Conservation (phyloP, 2,329 filamentous ascomycete genomes). For the Calonectria leucothoes region DNA sequence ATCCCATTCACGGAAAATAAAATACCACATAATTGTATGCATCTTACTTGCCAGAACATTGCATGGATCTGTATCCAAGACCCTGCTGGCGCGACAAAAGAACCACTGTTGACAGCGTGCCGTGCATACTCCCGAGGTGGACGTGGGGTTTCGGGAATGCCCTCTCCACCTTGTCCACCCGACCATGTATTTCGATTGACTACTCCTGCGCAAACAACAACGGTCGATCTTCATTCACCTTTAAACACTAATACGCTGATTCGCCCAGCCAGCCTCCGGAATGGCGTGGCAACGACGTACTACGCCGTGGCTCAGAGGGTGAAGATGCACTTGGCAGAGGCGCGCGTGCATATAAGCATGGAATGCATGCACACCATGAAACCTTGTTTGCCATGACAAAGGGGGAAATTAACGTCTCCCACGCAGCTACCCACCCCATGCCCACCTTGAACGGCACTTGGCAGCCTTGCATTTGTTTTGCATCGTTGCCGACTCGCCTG, state of each 20-base stretch:
- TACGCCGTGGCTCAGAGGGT: neutral
- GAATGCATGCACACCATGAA: neutral
- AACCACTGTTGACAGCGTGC: neutral
- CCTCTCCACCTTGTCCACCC: neutral
- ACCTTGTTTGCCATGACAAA: neutral
- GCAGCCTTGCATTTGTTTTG: neutral
- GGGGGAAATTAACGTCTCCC: neutral
- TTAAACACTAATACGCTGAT: neutral
- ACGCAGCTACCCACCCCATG: neutral
- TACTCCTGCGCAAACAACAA: too few relatives aligned
- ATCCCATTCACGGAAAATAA: neutral
- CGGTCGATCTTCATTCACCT: too few relatives aligned
- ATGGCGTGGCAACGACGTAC: neutral
- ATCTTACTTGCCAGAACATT: neutral
- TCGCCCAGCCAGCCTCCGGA: neutral
- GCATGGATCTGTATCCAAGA: neutral
- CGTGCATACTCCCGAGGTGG: neutral
- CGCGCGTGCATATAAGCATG: neutral
- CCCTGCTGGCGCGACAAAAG: neutral
- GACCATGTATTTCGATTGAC: neutral
- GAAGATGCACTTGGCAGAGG: neutral
- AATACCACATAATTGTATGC: neutral
- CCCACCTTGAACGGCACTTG: neutral
- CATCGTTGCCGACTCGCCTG: neutral
- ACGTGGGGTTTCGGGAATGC: neutral